These are phyloP conservation scores for Anacardium occidentale DNA, from an alignment of 345 rosid genomes.

Conservation along the genomic window DNA sequence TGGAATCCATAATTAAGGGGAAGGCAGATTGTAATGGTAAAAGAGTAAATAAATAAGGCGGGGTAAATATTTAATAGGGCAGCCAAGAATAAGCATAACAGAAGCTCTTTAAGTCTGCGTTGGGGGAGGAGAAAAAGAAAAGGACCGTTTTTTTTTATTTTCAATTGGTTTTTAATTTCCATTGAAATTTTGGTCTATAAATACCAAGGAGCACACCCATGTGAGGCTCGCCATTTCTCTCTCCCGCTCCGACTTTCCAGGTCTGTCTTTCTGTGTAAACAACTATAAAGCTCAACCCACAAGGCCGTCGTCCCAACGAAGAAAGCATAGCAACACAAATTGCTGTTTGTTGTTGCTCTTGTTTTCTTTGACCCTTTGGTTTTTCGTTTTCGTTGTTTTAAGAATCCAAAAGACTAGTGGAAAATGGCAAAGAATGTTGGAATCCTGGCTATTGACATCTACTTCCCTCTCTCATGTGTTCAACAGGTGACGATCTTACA, in stretches of 20 bases:
- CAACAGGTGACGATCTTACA: slow-evolving; percentile 59
- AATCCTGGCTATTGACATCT: slow-evolving; percentile 88
- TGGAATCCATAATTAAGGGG: too few species aligned
- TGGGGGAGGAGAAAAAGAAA: too few species aligned
- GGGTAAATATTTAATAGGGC: not conserved
- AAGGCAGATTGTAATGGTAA: not conserved
- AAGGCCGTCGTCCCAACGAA: not conserved
- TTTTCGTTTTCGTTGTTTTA: not conserved
- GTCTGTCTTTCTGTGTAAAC: not conserved
- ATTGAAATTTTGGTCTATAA: slow-evolving; percentile 18
- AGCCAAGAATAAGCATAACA: slow-evolving; percentile 15
- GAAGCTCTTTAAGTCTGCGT: too few species aligned
- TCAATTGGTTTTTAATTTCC: too few species aligned
- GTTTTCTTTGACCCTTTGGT: not conserved
- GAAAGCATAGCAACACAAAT: not conserved
- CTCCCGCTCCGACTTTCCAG: slow-evolving; percentile 6
- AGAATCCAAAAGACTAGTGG: not conserved
- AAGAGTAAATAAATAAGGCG: not conserved
- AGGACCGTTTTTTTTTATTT: too few species aligned
- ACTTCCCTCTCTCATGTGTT: slow-evolving; percentile 95
- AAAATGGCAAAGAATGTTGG: slow-evolving; percentile 97
- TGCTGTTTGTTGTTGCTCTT: not conserved
- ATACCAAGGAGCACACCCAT: not conserved
- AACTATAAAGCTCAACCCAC: not conserved
- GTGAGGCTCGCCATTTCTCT: slow-evolving; percentile 10